Evolutionary conservation across 2,329 filamentous ascomycete species (phyloP).

Genomic region (Colletotrichum paranaense): DNA sequence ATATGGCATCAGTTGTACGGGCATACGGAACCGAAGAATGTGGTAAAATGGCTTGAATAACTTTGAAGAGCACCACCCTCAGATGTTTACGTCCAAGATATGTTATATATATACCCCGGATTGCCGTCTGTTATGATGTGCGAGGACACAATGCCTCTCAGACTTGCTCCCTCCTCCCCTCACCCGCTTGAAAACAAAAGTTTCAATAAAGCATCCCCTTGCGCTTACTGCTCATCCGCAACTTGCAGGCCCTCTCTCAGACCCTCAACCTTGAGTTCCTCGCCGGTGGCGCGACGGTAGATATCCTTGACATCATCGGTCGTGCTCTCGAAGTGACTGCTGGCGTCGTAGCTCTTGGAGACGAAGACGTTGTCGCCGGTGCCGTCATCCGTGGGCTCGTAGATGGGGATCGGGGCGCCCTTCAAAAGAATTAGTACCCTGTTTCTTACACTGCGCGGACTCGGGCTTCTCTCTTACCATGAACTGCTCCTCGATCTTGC

Average conservation of each 20-base stretch:
- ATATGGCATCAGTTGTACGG: not conserved
- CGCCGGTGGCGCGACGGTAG: constrained; percentile 83
- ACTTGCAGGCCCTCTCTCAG: constrained; percentile 84
- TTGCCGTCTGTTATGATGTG: constrained; percentile 25
- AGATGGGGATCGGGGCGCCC: constrained; percentile 89
- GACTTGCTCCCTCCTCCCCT: constrained; percentile 6
- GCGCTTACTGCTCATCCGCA: constrained; percentile 68
- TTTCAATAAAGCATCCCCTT: not conserved
- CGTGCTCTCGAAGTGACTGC: constrained; percentile 94
- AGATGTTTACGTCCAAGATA: constrained; percentile 29
- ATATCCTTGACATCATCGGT: constrained; percentile 95
- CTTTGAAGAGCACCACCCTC: constrained; percentile 25
- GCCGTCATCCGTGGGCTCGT: constrained; percentile 88
- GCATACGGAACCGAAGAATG: not conserved
- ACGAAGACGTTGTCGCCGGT: constrained; percentile 93
- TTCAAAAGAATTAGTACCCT: constrained; percentile 47
- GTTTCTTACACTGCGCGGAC: not conserved
- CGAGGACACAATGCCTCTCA: constrained; percentile 29
- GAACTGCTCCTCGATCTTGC: constrained; percentile 96
- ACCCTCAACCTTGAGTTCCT: constrained; percentile 89
- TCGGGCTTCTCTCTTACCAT: constrained; percentile 67
- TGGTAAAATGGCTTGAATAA: constrained; percentile 22
- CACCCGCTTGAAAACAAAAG: not conserved
- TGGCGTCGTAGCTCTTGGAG: constrained; percentile 98
- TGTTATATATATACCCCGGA: constrained; percentile 27